Percentiles rank a stretch among this genome's conserved stretches.
Conservation (phyloP, 371 early-diverging fungal species). For the Gilbertella persicaria region DNA sequence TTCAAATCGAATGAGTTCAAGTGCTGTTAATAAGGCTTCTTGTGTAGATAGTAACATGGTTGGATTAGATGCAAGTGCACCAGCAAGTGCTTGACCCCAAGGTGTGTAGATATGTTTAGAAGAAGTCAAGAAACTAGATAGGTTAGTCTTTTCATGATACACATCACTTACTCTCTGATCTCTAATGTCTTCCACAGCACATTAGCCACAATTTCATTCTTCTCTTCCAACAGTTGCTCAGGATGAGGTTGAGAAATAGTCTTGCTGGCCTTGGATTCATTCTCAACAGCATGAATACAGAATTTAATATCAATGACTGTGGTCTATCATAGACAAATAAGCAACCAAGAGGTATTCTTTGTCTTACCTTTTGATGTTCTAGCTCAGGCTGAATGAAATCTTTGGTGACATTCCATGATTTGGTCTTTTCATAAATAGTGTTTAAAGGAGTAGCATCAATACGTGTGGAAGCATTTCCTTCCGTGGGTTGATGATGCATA, state of each 20-base stretch:
- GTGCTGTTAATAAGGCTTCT: slow-evolving; percentile 60
- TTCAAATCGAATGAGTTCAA: slow-evolving; percentile 63
- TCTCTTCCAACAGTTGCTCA: slow-evolving; percentile 37
- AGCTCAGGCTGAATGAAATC: slow-evolving; percentile 37
- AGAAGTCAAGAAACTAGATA: slow-evolving; percentile 45
- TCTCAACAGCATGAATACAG: slow-evolving; percentile 43
- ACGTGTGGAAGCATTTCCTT: slow-evolving; percentile 17
- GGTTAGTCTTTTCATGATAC: neutral
- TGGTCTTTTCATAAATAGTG: slow-evolving; percentile 49
- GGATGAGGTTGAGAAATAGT: slow-evolving; percentile 34
- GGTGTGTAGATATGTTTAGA: slow-evolving; percentile 49
- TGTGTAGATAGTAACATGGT: slow-evolving; percentile 24
- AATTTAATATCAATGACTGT: slow-evolving; percentile 41
- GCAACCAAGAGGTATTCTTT: neutral
- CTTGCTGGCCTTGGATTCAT: slow-evolving; percentile 41
- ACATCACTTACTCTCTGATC: slow-evolving; percentile 48
- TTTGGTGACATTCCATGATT: slow-evolving; percentile 45
- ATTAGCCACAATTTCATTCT: slow-evolving; percentile 56
- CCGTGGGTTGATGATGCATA: slow-evolving; percentile 43
- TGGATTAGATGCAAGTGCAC: slow-evolving; percentile 25
- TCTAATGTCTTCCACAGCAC: slow-evolving; percentile 55
- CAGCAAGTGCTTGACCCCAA: slow-evolving; percentile 49
- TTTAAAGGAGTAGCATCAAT: slow-evolving; percentile 48
- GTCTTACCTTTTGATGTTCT: slow-evolving; percentile 32
- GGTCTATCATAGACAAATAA: slow-evolving; percentile 17